Conservation (phyloP, 1,284 basidiomycete species). For the Tetrapyrgos nigripes region DNA sequence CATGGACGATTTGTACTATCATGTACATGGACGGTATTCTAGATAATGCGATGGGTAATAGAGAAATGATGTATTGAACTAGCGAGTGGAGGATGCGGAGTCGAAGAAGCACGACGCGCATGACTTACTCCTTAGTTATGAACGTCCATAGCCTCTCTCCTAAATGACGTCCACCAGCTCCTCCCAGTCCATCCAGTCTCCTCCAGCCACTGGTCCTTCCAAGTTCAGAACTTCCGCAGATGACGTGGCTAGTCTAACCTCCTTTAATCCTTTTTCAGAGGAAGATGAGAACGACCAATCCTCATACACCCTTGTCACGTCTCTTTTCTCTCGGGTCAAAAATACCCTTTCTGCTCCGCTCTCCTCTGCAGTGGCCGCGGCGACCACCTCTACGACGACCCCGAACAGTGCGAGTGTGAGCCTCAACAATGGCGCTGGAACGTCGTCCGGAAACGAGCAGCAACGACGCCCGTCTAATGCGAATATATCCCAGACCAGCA, state of each 20-base stretch:
- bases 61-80: background rate
- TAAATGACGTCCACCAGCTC: conserved; percentile 18
- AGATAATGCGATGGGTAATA: background rate
- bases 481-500: conserved; percentile 46
- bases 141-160: conserved; percentile 18
- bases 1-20: conserved; percentile 2
- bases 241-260: conserved; percentile 75
- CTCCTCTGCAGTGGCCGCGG: conserved; percentile 50
- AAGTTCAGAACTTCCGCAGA: conserved; percentile 71
- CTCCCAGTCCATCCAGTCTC: conserved; percentile 5
- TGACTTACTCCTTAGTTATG: background rate
- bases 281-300: conserved; percentile 87
- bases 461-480: conserved; percentile 58
- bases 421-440: conserved; percentile 28
- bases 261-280: conserved; percentile 86
- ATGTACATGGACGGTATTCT: conserved; percentile 3
- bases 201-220: conserved; percentile 10
- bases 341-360: conserved; percentile 73
- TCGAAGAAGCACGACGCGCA: conserved; percentile 4
- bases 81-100: background rate
- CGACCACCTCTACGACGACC: conserved; percentile 38
- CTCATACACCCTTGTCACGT: conserved; percentile 79
- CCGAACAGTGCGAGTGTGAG: conserved; percentile 33
- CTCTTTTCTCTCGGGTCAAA: conserved; percentile 79
- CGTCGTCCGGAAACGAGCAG: conserved; percentile 44